Evolutionary conservation across 2,329 filamentous ascomycete species (phyloP), one percentile per base, ranked within the genome.

Genomic region (Epichloe aotearoae): DNA sequence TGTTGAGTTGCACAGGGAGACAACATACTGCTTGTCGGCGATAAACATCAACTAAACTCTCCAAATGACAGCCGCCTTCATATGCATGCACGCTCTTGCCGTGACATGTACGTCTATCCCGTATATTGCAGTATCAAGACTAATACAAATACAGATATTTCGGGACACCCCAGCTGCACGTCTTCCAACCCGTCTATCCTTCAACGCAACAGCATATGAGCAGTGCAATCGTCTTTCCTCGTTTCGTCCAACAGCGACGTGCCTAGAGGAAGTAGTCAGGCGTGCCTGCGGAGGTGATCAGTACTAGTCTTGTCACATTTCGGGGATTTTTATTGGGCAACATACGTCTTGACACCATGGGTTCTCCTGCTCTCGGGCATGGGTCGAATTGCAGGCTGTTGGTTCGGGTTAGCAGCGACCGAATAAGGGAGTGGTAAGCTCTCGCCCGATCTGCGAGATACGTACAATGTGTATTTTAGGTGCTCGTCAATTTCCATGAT

Each of bases 401-500:
- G 5, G 14, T 37, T 30, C 37, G 46, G 20, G 55, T 68, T 58
- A 69, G 63, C 55, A 69, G 63, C 55, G 10, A 33, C 39, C n/a
- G 38, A 44, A 44, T 2, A 17, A 44, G n/a, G 15, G 4, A 51
- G 12, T 7, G 7, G 23, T 12, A 33, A 4, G 12, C 11, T 44
- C 20, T 30, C 14, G 11, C 12, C 10, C 5, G 23, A 55, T 11
- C 11, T 26, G 11, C 15, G 19, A 44, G 19, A 33, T 36, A 83
- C 89, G 70, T 79, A 96, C 91, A 98, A 97, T 64, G 93, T 97
- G 73, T 97, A 98, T 76, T 98, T 97, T 66, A 98, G 74, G 69
- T 97, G 90, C 73, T 98, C 93, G 59, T 97, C 93, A 69, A 98
- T 98, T 72, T 97, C 93, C 93, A 98, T 98, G 69, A 98, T 97